Evolutionary conservation across 768 basidiomycete species (phyloP).

Genomic region (Podaxis sp.): DNA sequence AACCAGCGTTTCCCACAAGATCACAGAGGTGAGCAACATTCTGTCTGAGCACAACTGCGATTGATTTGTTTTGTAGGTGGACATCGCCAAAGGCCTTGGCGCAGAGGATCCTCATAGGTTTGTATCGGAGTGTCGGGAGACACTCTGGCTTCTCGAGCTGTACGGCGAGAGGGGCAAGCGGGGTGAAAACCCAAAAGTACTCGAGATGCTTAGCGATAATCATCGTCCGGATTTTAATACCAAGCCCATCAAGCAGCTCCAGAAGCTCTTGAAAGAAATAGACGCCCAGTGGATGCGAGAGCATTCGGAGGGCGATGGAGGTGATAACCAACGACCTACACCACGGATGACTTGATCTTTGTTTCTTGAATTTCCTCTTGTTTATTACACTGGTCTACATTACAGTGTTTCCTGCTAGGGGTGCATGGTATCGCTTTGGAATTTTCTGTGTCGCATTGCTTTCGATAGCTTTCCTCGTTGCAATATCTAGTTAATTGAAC

Average conservation of each 20-base stretch:
- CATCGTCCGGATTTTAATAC: conserved; percentile 37
- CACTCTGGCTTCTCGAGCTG: conserved; percentile 45
- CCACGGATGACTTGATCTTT: conserved; percentile 9
- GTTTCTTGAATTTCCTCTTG: not conserved
- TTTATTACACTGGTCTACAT: not conserved
- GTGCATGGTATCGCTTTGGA: not conserved
- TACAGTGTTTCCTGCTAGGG: not conserved
- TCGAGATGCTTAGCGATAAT: conserved; percentile 50
- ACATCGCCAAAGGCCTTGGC: conserved; percentile 53
- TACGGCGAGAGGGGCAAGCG: conserved; percentile 59
- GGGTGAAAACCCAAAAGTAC: conserved; percentile 47
- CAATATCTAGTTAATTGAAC: not conserved
- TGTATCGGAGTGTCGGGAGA: conserved; percentile 50
- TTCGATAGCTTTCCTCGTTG: conserved; percentile 9
- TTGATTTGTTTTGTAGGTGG: conserved; percentile 34
- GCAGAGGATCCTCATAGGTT: conserved; percentile 40
- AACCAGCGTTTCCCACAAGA: conserved; percentile 24
- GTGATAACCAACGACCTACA: conserved; percentile 5
- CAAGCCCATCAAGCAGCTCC: conserved; percentile 48
- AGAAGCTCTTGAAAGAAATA: conserved; percentile 47
- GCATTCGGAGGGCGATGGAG: conserved; percentile 19
- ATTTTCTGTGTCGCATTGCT: conserved; percentile 10
- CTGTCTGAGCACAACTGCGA: not conserved
- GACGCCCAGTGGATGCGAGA: conserved; percentile 44
- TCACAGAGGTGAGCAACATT: conserved; percentile 44